phyloP scores from a whole-genome alignment of 225 moss, liverwort and hornwort genomes.

The Neckera pumila region DNA sequence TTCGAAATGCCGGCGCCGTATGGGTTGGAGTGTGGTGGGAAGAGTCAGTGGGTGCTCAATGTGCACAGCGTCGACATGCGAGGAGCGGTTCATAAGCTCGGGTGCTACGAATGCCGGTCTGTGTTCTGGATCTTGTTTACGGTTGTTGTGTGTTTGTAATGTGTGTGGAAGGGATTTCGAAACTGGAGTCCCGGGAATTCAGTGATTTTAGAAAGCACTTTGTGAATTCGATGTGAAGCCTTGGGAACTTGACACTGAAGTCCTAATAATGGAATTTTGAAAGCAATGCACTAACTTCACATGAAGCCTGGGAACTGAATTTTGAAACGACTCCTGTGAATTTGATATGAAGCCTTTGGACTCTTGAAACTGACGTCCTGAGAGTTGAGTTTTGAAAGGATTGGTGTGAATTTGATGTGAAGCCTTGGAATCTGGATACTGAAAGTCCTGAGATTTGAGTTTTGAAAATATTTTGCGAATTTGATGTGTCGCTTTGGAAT shows the following conservation, averaged over 20 bases:
- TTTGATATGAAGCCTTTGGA: neutral
- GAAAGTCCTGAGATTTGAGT: no score
- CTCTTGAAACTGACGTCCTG: neutral
- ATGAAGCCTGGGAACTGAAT: fast-evolving
- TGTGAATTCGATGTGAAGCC: neutral
- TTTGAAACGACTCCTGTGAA: neutral
- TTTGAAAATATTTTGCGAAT: neutral
- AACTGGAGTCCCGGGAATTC: neutral
- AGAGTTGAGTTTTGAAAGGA: neutral
- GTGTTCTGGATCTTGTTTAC: neutral
- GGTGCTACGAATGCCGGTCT: constrained; percentile 29
- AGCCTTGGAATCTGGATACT: neutral
- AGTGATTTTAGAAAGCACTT: neutral
- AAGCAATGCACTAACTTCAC: no score
- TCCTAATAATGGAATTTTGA: neutral
- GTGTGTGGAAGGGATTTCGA: neutral
- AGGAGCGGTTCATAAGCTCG: constrained; percentile 5
- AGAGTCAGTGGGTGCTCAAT: constrained; percentile 14
- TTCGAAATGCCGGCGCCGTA: constrained; percentile 18
- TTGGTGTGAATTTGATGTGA: neutral
- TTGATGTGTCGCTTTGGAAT: neutral
- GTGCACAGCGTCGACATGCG: constrained; percentile 29
- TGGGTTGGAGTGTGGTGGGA: neutral
- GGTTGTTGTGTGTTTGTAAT: neutral
- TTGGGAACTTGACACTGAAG: neutral